Base-by-base conservation (phyloP, 805 yeast species). In the Grigorovia transvaalensis region DNA sequence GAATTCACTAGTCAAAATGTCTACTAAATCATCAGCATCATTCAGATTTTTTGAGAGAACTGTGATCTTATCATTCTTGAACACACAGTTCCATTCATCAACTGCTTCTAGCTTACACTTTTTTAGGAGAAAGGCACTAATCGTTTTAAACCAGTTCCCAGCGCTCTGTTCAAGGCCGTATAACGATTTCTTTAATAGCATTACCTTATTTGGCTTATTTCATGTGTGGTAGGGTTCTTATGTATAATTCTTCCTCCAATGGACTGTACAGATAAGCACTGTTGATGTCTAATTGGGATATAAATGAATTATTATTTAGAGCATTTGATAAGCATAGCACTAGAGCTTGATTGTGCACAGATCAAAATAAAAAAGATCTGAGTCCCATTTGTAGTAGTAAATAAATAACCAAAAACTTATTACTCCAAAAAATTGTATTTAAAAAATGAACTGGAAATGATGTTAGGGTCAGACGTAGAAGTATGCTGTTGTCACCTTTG, bases 321-420 rank as follows among this genome's bases (percentile, higher is more conserved):
- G 18, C 2, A 38, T 38, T 38, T 7, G 57, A 42, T 27, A 57
- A 19, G 15, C 53, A 49, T 12, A 53, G 50, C 55, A 52, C 53
- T 40, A 52, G 19, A 9, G 56, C 57, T 40, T 57, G 45, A 49
- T 56, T 56, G 15, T 52, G 54, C 2, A 54, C 53, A 1, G 56
- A n/a, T n/a, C n/a, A n/a, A n/a, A n/a, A n/a, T n/a, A n/a, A n/a
- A n/a, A n/a, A n/a, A n/a, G n/a, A n/a, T n/a, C n/a, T n/a, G n/a
- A n/a, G n/a, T n/a, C n/a, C n/a, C n/a, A n/a, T n/a, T n/a, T n/a
- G n/a, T n/a, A n/a, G n/a, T n/a, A n/a, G n/a, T n/a, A n/a, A n/a
- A n/a, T n/a, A n/a, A n/a, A n/a, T n/a, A n/a, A n/a, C n/a, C n/a
- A n/a, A n/a, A n/a, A n/a, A n/a, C n/a, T n/a, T n/a, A n/a, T n/a